Base-by-base conservation (phyloP, 495 filamentous ascomycete species). In the Friedmanniomyces endolithicus region DNA sequence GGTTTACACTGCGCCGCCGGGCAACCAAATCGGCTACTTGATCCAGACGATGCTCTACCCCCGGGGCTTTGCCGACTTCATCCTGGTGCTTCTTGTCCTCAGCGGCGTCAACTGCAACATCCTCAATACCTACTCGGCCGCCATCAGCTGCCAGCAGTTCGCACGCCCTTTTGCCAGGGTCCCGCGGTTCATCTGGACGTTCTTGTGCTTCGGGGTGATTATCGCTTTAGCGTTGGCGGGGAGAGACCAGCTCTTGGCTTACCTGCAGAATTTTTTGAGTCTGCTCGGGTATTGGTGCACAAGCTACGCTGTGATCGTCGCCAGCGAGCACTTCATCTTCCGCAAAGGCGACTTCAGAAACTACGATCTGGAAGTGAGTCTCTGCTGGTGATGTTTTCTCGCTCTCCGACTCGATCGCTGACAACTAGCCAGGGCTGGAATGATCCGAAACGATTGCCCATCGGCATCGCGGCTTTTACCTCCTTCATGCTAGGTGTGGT, bases 261-360 rank as follows among this genome's bases (percentile, higher is more conserved):
- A 71, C 17, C 61, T 75, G 2, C 68, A 69, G 44, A 71, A 65
- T 39, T 64, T 75, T 17, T 64, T 68, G 20, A 55, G 61, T 6
- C 34, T 70, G 14, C 52, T 70, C 14, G 67, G 67, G 1, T 68
- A 68, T 53, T 68, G 65, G 65, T 63, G 62, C 11, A 53, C 65
- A 6, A 54, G 57, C 22, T 68, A 65, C 54, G 49, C 77, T 33
- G 68, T 76, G 52, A 79, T 83, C 56, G 56, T 84, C 2, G 72
- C 81, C 56, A 65, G 67, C 11, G 82, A 85, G 56, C 78, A 85
- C 63, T 78, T 77, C 55, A 50, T 74, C 40, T 83, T 84, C 70
- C 74, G 81, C 16, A 70, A 70, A 22, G 66, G 68, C 25, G 60
- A 62, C 22, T 70, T 70, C 48, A 53, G 59, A 1, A 70, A 69